These are phyloP conservation scores for Mucor indicus DNA, from an alignment of 371 early-diverging fungal genomes.

Conservation along the genomic window DNA sequence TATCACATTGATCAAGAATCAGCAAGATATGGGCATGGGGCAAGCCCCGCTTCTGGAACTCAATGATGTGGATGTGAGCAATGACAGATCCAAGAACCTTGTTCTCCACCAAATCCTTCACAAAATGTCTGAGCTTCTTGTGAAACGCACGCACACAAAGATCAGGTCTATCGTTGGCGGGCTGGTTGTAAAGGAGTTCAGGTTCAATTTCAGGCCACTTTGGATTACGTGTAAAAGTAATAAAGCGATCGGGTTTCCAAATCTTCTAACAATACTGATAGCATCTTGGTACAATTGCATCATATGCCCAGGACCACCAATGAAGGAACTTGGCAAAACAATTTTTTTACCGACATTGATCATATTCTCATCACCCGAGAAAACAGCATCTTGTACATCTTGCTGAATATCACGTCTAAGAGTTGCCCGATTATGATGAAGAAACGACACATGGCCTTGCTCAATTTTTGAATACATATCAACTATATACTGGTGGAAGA, in stretches of 20 bases:
- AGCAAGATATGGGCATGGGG: constrained; percentile 33
- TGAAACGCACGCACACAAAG: constrained; percentile 20
- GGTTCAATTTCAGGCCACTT: constrained; percentile 27
- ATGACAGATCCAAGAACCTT: constrained; percentile 16
- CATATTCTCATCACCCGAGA: constrained; percentile 1
- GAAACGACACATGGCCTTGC: not conserved
- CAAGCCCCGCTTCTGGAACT: constrained; percentile 35
- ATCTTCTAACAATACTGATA: constrained; percentile 16
- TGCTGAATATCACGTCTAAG: constrained; percentile 4
- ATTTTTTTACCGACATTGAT: constrained; percentile 10
- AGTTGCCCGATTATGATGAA: not conserved
- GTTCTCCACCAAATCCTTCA: constrained; percentile 19
- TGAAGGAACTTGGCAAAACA: constrained; percentile 23
- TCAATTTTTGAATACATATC: constrained; percentile 5
- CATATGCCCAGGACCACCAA: constrained; percentile 23
- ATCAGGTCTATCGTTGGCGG: constrained; percentile 14
- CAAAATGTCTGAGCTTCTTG: constrained; percentile 14
- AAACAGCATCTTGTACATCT: not conserved
- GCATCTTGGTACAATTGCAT: constrained; percentile 26
- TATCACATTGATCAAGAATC: constrained; percentile 18
- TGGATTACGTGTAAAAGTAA: constrained; percentile 40
- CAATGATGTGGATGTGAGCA: constrained; percentile 10
- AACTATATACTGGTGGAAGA: constrained; percentile 5
- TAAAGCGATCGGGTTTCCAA: constrained; percentile 34
- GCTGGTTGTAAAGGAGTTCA: constrained; percentile 15